These are phyloP conservation scores for Diplocarpon mali DNA, from an alignment of 2,329 filamentous ascomycete species.

Conservation along the genomic window DNA sequence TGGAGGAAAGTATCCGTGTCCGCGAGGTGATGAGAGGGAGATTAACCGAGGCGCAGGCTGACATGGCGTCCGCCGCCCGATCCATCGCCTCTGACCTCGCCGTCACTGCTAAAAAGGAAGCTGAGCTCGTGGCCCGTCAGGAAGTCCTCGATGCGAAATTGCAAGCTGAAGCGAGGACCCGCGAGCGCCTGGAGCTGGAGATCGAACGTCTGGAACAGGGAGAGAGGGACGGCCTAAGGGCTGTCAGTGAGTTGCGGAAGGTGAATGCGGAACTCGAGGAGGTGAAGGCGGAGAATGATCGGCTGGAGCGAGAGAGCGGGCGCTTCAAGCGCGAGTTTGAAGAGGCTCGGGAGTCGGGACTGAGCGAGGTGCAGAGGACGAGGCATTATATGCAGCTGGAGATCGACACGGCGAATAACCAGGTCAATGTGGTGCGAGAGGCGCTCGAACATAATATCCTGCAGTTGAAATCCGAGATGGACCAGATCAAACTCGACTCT, in stretches of 20 bases:
- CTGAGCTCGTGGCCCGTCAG: constrained; percentile 66
- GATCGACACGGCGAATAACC: constrained; percentile 71
- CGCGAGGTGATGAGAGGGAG: constrained; percentile 77
- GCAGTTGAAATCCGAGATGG: constrained; percentile 62
- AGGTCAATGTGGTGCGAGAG: constrained; percentile 72
- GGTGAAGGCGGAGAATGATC: constrained; percentile 38
- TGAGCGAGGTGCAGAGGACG: constrained; percentile 70
- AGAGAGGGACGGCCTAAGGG: constrained; percentile 54
- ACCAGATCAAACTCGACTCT: constrained; percentile 65
- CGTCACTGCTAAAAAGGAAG: constrained; percentile 66
- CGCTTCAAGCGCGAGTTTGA: constrained; percentile 71
- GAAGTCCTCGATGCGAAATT: constrained; percentile 70
- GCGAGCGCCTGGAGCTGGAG: constrained; percentile 55
- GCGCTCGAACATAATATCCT: constrained; percentile 72
- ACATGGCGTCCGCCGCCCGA: constrained; percentile 69
- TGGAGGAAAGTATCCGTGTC: constrained; percentile 76
- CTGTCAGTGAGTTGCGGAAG: constrained; percentile 50
- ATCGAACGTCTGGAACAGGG: constrained; percentile 53
- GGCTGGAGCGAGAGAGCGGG: constrained; percentile 53
- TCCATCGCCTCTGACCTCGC: constrained; percentile 78
- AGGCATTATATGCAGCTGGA: constrained; percentile 71
- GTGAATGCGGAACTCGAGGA: constrained; percentile 29
- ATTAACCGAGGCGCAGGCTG: constrained; percentile 74
- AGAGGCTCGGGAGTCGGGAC: constrained; percentile 69
- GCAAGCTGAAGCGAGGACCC: constrained; percentile 60